Percentiles rank a stretch among this genome's conserved stretches.
phyloP scores from a whole-genome alignment of 305 asterid species.

The Salvia sclarea region DNA sequence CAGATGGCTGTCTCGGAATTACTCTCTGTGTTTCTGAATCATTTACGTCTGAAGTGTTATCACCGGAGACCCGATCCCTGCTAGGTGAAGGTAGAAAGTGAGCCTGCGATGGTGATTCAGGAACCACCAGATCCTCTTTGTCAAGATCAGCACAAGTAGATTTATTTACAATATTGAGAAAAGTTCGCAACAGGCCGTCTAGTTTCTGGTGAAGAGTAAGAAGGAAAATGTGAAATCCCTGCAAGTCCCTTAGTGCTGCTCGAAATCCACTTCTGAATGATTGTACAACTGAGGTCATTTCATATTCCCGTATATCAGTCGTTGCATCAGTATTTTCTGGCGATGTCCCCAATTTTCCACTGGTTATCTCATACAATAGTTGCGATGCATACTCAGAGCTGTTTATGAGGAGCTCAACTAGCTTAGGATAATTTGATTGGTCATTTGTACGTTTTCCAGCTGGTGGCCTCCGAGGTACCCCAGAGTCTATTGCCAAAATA shows the following conservation, averaged over 20 bases:
- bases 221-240: slow-evolving; percentile 94
- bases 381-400: slow-evolving; percentile 75
- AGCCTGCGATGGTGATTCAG: slow-evolving; percentile 59
- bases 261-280: slow-evolving; percentile 86
- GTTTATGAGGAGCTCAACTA: slow-evolving; percentile 92
- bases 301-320: slow-evolving; percentile 41
- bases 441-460: slow-evolving; percentile 93
- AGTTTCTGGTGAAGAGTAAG: slow-evolving; percentile 94
- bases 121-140: slow-evolving; percentile 62
- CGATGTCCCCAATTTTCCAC: slow-evolving; percentile 71
- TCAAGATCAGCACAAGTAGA: slow-evolving; percentile 72
- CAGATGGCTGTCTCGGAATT: slow-evolving; percentile 50
- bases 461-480: slow-evolving; percentile 98
- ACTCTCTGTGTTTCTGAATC: slow-evolving; percentile 57
- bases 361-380: slow-evolving; percentile 73
- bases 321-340: slow-evolving; percentile 45
- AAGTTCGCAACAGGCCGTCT: slow-evolving; percentile 65
- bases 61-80: slow-evolving; percentile 54
- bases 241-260: slow-evolving; percentile 85
- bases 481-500: slow-evolving; percentile 93
- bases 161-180: slow-evolving; percentile 61
- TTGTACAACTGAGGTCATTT: slow-evolving; percentile 61
- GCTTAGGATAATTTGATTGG: slow-evolving; percentile 85
- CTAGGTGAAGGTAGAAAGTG: slow-evolving; percentile 58
- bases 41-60: slow-evolving; percentile 52